Evolutionary conservation across 345 rosid genomes (phyloP).

Genomic region (Eucalyptus pauciflora): DNA sequence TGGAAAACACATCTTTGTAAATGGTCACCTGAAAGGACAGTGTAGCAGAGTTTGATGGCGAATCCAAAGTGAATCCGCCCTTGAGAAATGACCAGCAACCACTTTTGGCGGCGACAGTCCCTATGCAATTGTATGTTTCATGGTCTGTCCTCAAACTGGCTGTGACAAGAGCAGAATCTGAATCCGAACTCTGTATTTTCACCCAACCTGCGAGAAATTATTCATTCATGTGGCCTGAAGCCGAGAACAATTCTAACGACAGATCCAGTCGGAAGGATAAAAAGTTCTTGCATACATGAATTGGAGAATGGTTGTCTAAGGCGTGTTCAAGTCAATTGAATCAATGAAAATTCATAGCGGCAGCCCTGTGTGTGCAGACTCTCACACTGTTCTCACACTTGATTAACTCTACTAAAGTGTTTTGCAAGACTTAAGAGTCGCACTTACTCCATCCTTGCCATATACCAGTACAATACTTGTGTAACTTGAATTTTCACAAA

Average conservation of each 20-base stretch:
- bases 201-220: constrained; percentile 44
- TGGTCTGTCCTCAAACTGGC: constrained; percentile 53
- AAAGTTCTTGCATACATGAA: not conserved
- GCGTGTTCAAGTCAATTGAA: not conserved
- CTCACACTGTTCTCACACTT: not conserved
- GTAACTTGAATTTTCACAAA: not conserved
- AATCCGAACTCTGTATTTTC: constrained; percentile 43
- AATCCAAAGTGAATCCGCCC: constrained; percentile 65
- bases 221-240: not conserved
- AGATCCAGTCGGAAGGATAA: not conserved
- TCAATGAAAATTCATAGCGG: not conserved
- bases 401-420: not conserved
- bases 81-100: constrained; percentile 98
- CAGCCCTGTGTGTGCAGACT: not conserved
- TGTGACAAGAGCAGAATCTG: constrained; percentile 30
- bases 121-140: constrained; percentile 29
- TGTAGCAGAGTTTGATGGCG: constrained; percentile 30
- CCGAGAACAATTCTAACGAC: not conserved
- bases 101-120: constrained; percentile 45
- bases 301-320: not conserved
- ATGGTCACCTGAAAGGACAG: constrained; percentile 41
- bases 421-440: not conserved
- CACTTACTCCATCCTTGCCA: not conserved
- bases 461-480: not conserved
- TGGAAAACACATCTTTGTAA: not conserved